Evolutionary conservation across 2,329 filamentous ascomycete genomes (phyloP), one percentile per base, ranked within the genome.

Genomic region (Dothideomycetes sp.): DNA sequence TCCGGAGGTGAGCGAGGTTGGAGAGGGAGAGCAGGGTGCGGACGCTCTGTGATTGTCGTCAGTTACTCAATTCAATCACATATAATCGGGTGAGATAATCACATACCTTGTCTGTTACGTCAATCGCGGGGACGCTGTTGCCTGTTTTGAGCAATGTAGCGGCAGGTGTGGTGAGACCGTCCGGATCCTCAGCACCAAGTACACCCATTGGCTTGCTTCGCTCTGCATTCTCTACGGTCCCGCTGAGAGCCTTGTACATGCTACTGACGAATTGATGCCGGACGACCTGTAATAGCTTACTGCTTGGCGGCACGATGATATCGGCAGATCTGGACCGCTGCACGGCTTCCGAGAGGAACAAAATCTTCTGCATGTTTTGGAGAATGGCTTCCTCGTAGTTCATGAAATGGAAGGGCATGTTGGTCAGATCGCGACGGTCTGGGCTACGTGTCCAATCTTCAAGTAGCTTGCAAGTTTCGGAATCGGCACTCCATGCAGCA

Each of bases 161-260:
- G 4, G 19, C 15, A 3, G 53, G 48, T 7, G 65, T 50, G 0
- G 61, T 64, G 2, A 71, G 56, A 40, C 66, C 61, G 45, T 74
- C 68, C 24, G 72, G 59, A 41, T 72, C 69, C 53, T 69, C 66
- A 42, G 71, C 68, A 42, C 68, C 68, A 65, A 16, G 65, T 64
- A 34, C 81, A 77, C 19, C 43, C 37, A 1, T 75, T 65, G 49
- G 76, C 49, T 79, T 75, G 11, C 78, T 60, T 42, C 78, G 77
- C 62, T 96, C 87, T 3, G 91, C 89, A 59, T 94, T 96, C 62
- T 96, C 91, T 1, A 98, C 87, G 78, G 98, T 89, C 16, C 89
- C 91, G 52, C 85, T 93, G 29, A 98, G 65, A 5, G 86, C 86
- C 59, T 94, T 94, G 62, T 96, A 96, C 32, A 98, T 66, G 42